Evolutionary conservation across 1,284 basidiomycete species (phyloP).

Genomic region (Ceratobasidium sp.): DNA sequence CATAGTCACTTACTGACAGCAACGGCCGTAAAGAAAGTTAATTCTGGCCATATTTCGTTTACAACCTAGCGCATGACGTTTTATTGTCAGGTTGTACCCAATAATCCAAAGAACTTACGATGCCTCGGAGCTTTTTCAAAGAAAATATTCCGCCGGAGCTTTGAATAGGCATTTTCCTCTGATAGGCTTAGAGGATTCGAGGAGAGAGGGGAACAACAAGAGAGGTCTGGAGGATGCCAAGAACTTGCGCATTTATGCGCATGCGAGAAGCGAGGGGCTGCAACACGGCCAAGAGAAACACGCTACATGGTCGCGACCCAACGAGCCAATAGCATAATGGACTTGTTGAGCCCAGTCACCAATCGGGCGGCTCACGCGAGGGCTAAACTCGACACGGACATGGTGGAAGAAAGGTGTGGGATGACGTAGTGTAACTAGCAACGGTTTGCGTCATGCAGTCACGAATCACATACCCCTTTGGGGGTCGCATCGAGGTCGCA

Average conservation of each 20-base stretch:
- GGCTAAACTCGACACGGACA: neutral
- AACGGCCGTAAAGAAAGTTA: conserved; percentile 28
- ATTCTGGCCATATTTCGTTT: conserved; percentile 38
- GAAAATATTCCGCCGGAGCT: conserved; percentile 14
- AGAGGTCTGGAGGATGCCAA: neutral
- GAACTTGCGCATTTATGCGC: neutral
- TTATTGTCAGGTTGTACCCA: neutral
- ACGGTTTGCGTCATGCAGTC: neutral
- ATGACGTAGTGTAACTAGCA: neutral
- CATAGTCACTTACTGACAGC: conserved; percentile 14
- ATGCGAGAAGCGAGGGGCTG: neutral
- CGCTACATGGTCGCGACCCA: neutral
- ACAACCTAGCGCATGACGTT: conserved; percentile 17
- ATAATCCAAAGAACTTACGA: neutral
- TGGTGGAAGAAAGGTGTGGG: neutral
- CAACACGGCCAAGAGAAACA: neutral
- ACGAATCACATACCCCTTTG: no score
- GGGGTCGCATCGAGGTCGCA: no score
- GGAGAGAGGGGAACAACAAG: no score
- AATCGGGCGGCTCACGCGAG: neutral
- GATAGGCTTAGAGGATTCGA: no score
- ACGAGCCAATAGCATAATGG: conserved; percentile 32
- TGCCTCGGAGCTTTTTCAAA: conserved; percentile 41
- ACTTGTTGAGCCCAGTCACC: neutral
- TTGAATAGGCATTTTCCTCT: no score